These are phyloP conservation scores for Thymus quinquecostatus DNA, from an alignment of 257 asterid genomes.

Conservation along the genomic window DNA sequence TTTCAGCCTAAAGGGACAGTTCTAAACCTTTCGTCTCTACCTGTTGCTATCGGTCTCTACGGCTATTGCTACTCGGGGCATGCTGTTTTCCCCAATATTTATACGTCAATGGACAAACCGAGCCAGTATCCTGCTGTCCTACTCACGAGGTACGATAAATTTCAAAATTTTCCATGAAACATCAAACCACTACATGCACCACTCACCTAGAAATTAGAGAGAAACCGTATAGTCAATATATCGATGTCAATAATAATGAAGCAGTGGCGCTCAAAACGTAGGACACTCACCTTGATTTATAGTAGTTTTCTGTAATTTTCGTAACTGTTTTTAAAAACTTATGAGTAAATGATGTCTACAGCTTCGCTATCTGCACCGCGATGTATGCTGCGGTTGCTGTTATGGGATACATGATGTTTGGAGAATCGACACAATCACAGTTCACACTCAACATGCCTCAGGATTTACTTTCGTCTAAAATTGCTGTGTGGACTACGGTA, in stretches of 20 bases:
- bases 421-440: constrained; percentile 79
- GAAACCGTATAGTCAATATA: too few relatives aligned
- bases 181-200: background rate
- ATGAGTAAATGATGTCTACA: constrained; percentile 36
- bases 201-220: background rate
- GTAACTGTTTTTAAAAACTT: background rate
- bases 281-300: too few relatives aligned
- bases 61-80: constrained; percentile 98
- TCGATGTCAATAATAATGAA: too few relatives aligned
- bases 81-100: constrained; percentile 93
- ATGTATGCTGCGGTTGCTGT: constrained; percentile 81
- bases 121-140: constrained; percentile 80
- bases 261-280: too few relatives aligned
- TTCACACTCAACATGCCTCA: constrained; percentile 95
- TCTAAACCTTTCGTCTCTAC: constrained; percentile 79
- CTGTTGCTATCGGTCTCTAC: constrained; percentile 92
- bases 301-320: background rate
- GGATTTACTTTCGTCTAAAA: constrained; percentile 70
- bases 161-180: background rate
- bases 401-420: constrained; percentile 83
- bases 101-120: constrained; percentile 81
- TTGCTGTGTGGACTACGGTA: constrained; percentile 97
- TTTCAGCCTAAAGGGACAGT: constrained; percentile 51
- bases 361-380: constrained; percentile 78
- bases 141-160: constrained; percentile 55